Conservation (phyloP, 1,139 yeast genomes). For the Spencermartinsiella ligniputridi region DNA sequence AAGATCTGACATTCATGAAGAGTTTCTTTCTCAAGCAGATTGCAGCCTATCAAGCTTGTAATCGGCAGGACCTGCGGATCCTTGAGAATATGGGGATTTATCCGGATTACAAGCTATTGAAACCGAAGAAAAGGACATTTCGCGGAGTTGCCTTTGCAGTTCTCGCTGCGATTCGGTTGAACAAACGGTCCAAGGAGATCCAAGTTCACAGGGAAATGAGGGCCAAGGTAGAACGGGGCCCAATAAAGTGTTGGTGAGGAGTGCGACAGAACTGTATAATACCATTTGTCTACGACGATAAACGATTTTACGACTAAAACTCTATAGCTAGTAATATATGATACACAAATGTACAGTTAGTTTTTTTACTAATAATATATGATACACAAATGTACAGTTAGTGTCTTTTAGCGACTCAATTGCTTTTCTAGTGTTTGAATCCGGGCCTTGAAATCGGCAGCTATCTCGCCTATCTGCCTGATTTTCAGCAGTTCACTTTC, state of each 20-base stretch:
- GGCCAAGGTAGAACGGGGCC: not conserved
- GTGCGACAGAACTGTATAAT: no score
- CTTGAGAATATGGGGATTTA: constrained; percentile 48
- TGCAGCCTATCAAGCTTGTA: constrained; percentile 40
- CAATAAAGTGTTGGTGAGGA: no score
- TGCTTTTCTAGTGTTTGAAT: constrained; percentile 22
- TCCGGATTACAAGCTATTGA: constrained; percentile 40
- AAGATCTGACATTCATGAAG: constrained; percentile 52
- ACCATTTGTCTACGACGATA: no score
- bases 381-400: not conserved
- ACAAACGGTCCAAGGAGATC: constrained; percentile 34
- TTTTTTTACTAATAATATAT: not conserved
- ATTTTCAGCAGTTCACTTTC: constrained; percentile 63
- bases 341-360: not conserved
- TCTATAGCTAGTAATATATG: not conserved
- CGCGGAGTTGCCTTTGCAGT: constrained; percentile 48
- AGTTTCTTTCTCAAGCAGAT: constrained; percentile 46
- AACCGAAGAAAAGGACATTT: constrained; percentile 15
- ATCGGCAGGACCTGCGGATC: constrained; percentile 42
- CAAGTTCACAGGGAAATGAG: constrained; percentile 11
- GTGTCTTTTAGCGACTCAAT: not conserved
- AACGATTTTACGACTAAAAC: no score
- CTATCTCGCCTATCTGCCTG: constrained; percentile 56
- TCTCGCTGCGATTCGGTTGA: constrained; percentile 52
- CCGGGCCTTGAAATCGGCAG: constrained; percentile 39